A percentile compares a stretch with the other conserved stretches of the same genome.
Evolutionary conservation across 176 grass and related monocot species (phyloP).

Genomic region (Hsuehochloa calcarea): DNA sequence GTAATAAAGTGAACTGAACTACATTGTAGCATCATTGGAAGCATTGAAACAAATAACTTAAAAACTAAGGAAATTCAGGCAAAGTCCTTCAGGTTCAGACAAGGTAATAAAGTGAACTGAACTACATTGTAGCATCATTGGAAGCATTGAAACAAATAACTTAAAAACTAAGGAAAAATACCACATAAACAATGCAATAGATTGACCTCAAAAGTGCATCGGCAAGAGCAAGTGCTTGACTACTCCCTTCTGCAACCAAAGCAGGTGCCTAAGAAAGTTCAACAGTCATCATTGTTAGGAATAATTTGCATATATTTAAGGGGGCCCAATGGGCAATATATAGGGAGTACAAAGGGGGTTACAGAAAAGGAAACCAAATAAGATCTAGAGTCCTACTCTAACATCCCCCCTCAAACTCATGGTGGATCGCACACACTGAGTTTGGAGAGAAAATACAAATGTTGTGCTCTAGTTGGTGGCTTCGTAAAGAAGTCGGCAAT

Average conservation of each 20-base stretch:
- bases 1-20: constrained; percentile 24
- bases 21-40: neutral
- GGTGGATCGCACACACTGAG: no score
- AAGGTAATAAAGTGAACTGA: constrained; percentile 18
- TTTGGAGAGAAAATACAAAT: no score
- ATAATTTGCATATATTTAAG: no score
- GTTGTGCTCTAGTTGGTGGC: no score
- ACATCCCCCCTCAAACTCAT: no score
- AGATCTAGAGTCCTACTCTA: no score
- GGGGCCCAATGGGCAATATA: no score
- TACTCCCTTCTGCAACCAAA: constrained; percentile 79
- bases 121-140: constrained; percentile 6
- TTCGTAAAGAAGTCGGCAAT: no score
- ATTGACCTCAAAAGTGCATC: constrained; percentile 97
- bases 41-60: constrained; percentile 20
- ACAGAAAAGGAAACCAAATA: no score
- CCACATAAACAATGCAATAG: constrained; percentile 44
- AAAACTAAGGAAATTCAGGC: constrained; percentile 39
- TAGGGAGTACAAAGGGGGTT: no score
- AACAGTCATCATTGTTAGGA: no score
- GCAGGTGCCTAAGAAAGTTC: constrained; percentile 65
- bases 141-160: constrained; percentile 16
- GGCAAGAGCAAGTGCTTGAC: constrained; percentile 74
- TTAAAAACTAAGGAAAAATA: constrained; percentile 44
- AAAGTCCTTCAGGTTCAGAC: constrained; percentile 19